Evolutionary conservation across 2,329 filamentous ascomycete genomes (phyloP).

Genomic region (Ilyonectria mors-panacis): DNA sequence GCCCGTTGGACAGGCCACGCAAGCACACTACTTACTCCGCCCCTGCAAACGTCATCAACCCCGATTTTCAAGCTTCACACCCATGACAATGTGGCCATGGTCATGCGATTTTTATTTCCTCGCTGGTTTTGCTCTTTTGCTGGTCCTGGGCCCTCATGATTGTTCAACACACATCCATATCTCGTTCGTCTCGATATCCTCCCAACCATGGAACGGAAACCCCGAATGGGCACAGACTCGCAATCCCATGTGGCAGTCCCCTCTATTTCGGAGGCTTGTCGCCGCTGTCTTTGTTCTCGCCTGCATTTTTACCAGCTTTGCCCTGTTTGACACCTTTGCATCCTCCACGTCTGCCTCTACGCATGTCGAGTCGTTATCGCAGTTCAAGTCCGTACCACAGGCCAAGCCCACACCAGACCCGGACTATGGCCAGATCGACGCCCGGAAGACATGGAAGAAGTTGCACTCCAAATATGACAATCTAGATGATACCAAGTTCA

Average conservation of each 20-base stretch:
- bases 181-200: neutral
- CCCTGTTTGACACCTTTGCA: neutral
- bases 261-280: neutral
- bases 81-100: neutral
- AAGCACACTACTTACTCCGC: too few relatives aligned
- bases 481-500: neutral
- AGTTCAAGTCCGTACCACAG: too few relatives aligned
- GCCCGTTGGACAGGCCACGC: too few relatives aligned
- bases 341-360: too few relatives aligned
- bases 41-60: too few relatives aligned
- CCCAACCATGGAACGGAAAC: neutral
- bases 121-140: neutral
- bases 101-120: too few relatives aligned
- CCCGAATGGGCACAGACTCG: neutral
- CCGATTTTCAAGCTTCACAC: neutral
- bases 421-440: neutral
- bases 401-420: neutral
- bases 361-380: too few relatives aligned
- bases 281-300: neutral
- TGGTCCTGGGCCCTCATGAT: too few relatives aligned
- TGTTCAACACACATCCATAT: neutral
- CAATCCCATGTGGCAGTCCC: neutral
- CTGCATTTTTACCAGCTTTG: neutral
- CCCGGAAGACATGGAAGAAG: neutral
- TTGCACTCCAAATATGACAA: neutral